These are phyloP conservation scores for Chenopodium formosanum DNA, from an alignment of 148 eudicot species.

Conservation along the genomic window DNA sequence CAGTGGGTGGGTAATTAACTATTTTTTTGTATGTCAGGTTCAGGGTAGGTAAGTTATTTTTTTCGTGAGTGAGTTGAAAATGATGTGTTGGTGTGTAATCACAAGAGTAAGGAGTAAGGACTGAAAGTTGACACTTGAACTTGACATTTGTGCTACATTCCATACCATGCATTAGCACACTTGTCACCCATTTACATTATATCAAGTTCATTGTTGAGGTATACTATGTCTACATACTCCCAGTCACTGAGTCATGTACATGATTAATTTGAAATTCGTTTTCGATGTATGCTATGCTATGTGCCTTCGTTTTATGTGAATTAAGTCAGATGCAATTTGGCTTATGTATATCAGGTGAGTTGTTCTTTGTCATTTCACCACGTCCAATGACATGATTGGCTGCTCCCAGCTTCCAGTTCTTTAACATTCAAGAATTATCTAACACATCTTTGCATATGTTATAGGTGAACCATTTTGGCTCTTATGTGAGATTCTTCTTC, in stretches of 20 bases:
- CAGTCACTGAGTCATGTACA: neutral
- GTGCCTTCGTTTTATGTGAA: neutral
- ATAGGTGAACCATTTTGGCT: conserved; percentile 89
- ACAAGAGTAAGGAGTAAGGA: neutral
- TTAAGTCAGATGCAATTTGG: neutral
- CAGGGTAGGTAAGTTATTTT: neutral
- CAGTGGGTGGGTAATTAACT: neutral
- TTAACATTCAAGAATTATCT: neutral
- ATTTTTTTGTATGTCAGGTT: neutral
- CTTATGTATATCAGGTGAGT: neutral
- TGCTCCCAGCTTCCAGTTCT: conserved; percentile 1
- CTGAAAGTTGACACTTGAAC: neutral
- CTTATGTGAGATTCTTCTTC: conserved; percentile 79
- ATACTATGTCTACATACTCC: neutral
- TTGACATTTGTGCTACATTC: neutral
- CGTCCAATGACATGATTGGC: neutral
- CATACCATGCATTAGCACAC: neutral
- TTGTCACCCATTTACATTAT: neutral
- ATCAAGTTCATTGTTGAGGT: neutral
- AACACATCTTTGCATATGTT: conserved; percentile 1
- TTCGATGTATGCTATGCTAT: neutral
- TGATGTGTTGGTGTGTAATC: neutral
- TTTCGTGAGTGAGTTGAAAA: neutral
- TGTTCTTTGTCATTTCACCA: neutral
- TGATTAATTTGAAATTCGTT: neutral